Conservation (phyloP, 2,329 filamentous ascomycete species). For the Scolecobasidium constrictum region DNA sequence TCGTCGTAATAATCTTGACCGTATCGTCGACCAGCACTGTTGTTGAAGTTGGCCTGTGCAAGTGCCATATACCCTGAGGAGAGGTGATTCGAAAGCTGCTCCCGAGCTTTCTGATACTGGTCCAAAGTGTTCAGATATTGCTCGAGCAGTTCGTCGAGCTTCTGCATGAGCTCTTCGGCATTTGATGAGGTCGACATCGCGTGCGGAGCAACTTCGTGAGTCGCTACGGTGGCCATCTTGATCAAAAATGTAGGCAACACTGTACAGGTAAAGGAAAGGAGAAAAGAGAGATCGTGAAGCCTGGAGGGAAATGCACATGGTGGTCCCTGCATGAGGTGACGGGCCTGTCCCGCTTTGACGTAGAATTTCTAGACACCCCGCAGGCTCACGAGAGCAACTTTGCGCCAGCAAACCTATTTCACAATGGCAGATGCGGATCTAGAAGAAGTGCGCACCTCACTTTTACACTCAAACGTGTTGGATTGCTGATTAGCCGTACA, state of each 20-base stretch:
- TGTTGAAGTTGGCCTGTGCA: constrained; percentile 65
- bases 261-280: too few relatives aligned
- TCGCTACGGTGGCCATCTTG: too few relatives aligned
- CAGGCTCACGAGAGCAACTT: too few relatives aligned
- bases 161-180: constrained; percentile 1
- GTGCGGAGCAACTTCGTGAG: too few relatives aligned
- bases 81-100: constrained; percentile 43
- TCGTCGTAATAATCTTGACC: constrained; percentile 63
- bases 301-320: too few relatives aligned
- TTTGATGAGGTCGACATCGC: too few relatives aligned
- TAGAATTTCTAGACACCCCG: too few relatives aligned
- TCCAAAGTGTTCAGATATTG: constrained; percentile 57
- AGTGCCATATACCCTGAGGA: constrained; percentile 41
- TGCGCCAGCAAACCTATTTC: too few relatives aligned
- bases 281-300: too few relatives aligned
- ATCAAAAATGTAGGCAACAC: too few relatives aligned
- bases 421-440: constrained; percentile 55
- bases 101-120: constrained; percentile 51
- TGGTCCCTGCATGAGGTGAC: too few relatives aligned
- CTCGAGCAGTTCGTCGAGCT: constrained; percentile 53
- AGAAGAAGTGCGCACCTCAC: constrained; percentile 40
- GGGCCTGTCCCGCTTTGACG: too few relatives aligned
- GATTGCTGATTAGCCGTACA: constrained; percentile 10
- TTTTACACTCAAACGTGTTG: constrained; percentile 1
- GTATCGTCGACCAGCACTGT: constrained; percentile 52